Evolutionary conservation across 257 asterid genomes (phyloP), one percentile per base, ranked within the genome.

Genomic region (Henckelia pumila): DNA sequence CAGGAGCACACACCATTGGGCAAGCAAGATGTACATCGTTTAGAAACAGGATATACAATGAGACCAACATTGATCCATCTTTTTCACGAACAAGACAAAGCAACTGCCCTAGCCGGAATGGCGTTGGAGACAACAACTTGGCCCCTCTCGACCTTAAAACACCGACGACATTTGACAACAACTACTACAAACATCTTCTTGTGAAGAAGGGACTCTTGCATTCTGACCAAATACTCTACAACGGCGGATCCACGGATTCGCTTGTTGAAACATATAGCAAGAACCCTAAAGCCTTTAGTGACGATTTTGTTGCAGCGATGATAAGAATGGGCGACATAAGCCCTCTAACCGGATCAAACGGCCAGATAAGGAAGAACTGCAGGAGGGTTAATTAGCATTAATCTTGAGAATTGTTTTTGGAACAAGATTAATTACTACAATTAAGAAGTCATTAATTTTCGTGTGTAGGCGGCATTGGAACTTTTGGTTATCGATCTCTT

Each of bases 1-100:
- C 67, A 84, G 88, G 91, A 66, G 74, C 86, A 6, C 88, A 85
- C 81, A 83, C 86, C 11, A 83, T 85, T 8, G 88, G 88, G 13
- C 71, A 71, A 57, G 78, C 92, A 17, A 73, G 82, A 40, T 85
- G 91, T 59, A 61, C 75, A 3, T 1, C 6, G 26, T 85, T 79
- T 75, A 69, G 82, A 53, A 1, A 6, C 2, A 77, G 81, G 1
- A 61, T 83, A 35, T 77, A 85, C 88, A 77, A 69, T 59, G 82
- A 85, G 47, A 73, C 52, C 75, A 83, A 73, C 77, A 83, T 85
- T 10, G 71, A 79, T 22, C 1, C 71, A 5, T 55, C 82, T 2
- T 75, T 83, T 25, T 88, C 91, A 0, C 65, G 29, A 11, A 53
- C 35, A 40, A 69, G 79, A 30, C 82, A 73, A 59, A 32, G 17